phyloP scores from a whole-genome alignment of 2,329 filamentous ascomycete genomes.

The Phaeosphaeriaceae sp. region DNA sequence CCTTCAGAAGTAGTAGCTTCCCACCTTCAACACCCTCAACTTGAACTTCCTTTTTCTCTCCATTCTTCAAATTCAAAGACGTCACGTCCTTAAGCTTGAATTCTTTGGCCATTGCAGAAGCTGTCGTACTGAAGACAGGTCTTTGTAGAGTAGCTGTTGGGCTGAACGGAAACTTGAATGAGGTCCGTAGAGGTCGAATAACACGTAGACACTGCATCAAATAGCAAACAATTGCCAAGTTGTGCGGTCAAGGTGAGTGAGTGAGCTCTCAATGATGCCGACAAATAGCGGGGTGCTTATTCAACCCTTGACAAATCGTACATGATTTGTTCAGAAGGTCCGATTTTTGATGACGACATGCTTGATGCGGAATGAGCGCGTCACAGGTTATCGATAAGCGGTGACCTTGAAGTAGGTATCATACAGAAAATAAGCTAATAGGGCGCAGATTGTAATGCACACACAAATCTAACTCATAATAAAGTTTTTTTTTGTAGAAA shows the following conservation, averaged over 20 bases:
- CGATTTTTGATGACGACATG: constrained; percentile 7
- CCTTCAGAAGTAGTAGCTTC: constrained; percentile 86
- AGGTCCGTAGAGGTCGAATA: constrained; percentile 30
- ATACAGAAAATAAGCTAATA: no score
- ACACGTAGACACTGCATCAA: constrained; percentile 38
- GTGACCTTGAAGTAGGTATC: neutral
- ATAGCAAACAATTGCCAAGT: neutral
- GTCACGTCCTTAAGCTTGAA: constrained; percentile 75
- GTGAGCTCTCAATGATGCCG: constrained; percentile 6
- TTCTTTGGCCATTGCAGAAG: constrained; percentile 53
- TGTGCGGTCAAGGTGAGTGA: constrained; percentile 1
- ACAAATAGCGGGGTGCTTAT: constrained; percentile 10
- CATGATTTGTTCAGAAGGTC: constrained; percentile 11
- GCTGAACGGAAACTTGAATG: constrained; percentile 21
- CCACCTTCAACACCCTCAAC: constrained; percentile 86
- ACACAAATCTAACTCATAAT: no score
- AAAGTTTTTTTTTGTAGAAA: no score
- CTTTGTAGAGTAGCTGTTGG: constrained; percentile 20
- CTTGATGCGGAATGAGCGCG: neutral
- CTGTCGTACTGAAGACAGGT: constrained; percentile 34
- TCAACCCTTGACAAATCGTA: neutral
- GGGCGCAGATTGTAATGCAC: no score
- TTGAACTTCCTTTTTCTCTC: constrained; percentile 86
- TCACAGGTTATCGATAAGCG: neutral
- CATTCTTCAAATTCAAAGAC: constrained; percentile 75